Base-by-base conservation (phyloP, 495 filamentous ascomycete species). In the Halenospora varia region DNA sequence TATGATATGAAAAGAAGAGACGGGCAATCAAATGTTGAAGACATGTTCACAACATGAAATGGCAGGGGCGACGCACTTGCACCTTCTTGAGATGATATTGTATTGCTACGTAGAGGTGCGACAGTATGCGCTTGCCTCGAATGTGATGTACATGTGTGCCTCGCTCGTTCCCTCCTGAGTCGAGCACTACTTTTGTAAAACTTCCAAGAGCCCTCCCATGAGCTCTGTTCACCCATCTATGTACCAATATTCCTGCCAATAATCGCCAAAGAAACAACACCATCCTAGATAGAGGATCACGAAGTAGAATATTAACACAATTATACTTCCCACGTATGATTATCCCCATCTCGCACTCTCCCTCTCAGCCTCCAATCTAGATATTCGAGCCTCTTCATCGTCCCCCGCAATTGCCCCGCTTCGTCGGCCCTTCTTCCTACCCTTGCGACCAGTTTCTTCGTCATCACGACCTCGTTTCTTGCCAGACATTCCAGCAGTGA, bases 311-410 rank as follows among this genome's bases (percentile, higher is more conserved):
- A 45, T 20, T 45, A 45, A n/a, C 42, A n/a, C 6, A 45, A 15
- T 15, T 4, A 9, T 51, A 19, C 48, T 2, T 23, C 20, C 20
- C 2, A 13, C 3, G 19, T 25, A 9, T 25, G 26, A 53, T 44
- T 42, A 66, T 25, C 10, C 48, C 65, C 65, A 67, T 53, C 66
- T 60, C n/a, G 53, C 63, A 40, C 50, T 48, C 60, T 68, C 65
- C 52, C 66, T 57, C 53, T 72, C 64, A 65, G 46, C 62, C 54
- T 68, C 72, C 64, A 73, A 44, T 25, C 78, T 68, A 48, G 67
- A 62, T 2, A 76, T 70, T 35, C 76, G 62, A 41, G 68, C 70
- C 65, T 73, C 73, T 74, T 84, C 63, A 80, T 74, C 55, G 78
- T 75, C 35, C 71, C 74, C 56, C 25, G 51, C 72, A 71, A 55